Percentiles rank a stretch among this genome's conserved stretches.
Evolutionary conservation across 2,329 filamentous ascomycete species (phyloP).

Genomic region (Didymella pomorum): DNA sequence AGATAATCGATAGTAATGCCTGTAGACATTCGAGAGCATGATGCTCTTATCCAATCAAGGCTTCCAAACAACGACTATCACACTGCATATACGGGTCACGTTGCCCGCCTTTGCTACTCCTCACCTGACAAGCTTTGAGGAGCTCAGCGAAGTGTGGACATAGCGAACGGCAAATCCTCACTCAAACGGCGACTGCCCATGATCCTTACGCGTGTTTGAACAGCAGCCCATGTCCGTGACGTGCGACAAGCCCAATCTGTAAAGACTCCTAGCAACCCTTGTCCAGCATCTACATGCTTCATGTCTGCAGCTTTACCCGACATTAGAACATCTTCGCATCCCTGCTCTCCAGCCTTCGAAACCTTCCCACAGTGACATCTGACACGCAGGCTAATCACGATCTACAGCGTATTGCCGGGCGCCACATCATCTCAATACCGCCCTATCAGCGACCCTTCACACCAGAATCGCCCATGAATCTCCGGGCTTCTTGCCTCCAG

Average conservation of each 20-base stretch:
- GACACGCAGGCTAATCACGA: conserved; percentile 21
- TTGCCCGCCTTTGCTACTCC: neutral
- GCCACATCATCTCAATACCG: conserved; percentile 20
- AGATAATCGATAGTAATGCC: conserved; percentile 3
- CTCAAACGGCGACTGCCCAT: neutral
- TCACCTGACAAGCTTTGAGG: neutral
- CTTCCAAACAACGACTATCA: neutral
- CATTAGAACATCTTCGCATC: neutral
- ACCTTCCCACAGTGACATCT: conserved; percentile 8
- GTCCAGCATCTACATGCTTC: conserved; percentile 1
- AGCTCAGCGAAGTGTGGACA: neutral
- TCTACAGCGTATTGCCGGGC: conserved; percentile 18
- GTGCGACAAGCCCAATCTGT: neutral
- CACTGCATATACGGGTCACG: conserved; percentile 11
- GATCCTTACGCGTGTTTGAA: neutral
- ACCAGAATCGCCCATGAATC: conserved; percentile 5
- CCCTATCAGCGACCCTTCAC: conserved; percentile 14
- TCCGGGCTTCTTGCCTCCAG: neutral
- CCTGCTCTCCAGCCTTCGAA: neutral
- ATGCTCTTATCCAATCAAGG: conserved; percentile 1
- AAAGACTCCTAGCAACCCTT: conserved; percentile 2
- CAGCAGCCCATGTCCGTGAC: neutral
- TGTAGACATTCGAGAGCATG: conserved; percentile 1
- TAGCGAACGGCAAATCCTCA: neutral
- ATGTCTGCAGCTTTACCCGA: conserved; percentile 10